Percentiles rank a stretch among this genome's conserved stretches.
phyloP scores from a whole-genome alignment of 495 filamentous ascomycete genomes.

The Amorphotheca resinae region DNA sequence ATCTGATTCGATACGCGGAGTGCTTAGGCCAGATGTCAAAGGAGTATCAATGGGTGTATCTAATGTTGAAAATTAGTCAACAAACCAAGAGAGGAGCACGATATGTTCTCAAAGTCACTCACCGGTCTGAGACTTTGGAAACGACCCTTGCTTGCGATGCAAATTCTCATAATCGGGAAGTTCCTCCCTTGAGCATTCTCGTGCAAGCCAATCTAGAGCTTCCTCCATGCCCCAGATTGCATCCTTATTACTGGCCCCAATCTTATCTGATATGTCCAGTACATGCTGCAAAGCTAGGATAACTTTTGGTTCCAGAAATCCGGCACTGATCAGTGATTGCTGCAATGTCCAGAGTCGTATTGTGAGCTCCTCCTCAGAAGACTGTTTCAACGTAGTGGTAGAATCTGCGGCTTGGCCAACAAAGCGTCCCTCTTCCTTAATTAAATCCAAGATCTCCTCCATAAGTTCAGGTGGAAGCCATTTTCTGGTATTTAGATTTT shows the following conservation, averaged over 20 bases:
- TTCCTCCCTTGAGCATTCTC: conserved; percentile 53
- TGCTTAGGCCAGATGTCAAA: conserved; percentile 33
- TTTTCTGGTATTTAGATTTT: conserved; percentile 52
- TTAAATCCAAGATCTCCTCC: conserved; percentile 54
- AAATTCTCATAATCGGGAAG: conserved; percentile 53
- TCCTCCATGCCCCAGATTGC: conserved; percentile 75
- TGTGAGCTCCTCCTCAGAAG: conserved; percentile 61
- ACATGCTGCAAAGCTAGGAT: conserved; percentile 54
- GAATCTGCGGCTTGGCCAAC: conserved; percentile 30
- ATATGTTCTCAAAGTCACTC: neutral
- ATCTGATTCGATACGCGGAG: conserved; percentile 29
- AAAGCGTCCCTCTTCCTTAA: conserved; percentile 36
- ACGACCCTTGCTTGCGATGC: conserved; percentile 7
- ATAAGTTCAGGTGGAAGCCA: conserved; percentile 76
- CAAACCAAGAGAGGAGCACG: neutral
- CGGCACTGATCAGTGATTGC: conserved; percentile 50
- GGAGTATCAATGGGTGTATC: conserved; percentile 36
- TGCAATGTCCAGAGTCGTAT: conserved; percentile 71
- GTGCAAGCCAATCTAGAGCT: conserved; percentile 73
- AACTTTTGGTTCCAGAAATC: conserved; percentile 51
- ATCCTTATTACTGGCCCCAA: conserved; percentile 42
- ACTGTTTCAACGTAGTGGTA: conserved; percentile 27
- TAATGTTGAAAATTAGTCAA: conserved; percentile 7
- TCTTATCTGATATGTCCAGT: conserved; percentile 42
- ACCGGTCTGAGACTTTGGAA: conserved; percentile 15